Evolutionary conservation across 495 filamentous ascomycete species (phyloP).

Genomic region (Penicillium angulare): DNA sequence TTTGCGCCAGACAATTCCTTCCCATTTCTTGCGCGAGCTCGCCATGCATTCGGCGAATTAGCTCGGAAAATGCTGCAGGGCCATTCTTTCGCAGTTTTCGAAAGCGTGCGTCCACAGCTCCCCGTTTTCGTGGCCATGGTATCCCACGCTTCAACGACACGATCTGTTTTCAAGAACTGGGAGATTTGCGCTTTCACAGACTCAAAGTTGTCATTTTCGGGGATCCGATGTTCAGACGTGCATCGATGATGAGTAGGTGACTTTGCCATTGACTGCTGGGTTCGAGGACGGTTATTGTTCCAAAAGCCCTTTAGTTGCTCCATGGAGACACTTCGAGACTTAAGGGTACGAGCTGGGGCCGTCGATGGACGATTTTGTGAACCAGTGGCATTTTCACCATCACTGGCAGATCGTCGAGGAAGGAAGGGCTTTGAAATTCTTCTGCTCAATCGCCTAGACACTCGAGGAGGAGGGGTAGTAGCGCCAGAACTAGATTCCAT

Average conservation of each 20-base stretch:
- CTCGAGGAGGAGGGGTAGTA: slow-evolving; percentile 4
- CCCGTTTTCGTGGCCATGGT: slow-evolving; percentile 20
- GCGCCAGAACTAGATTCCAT: slow-evolving; percentile 9
- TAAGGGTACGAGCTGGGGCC: slow-evolving; percentile 27
- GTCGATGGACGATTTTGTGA: slow-evolving; percentile 24
- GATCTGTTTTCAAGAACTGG: slow-evolving; percentile 40
- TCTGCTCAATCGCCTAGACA: slow-evolving; percentile 22
- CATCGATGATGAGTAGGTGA: slow-evolving; percentile 10
- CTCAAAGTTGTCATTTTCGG: slow-evolving; percentile 12
- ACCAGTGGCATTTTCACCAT: slow-evolving; percentile 14
- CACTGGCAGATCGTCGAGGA: slow-evolving; percentile 20
- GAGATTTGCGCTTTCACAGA: slow-evolving; percentile 39
- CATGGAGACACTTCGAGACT: slow-evolving; percentile 27
- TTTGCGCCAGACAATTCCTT: slow-evolving; percentile 14
- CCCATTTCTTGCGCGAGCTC: slow-evolving; percentile 4
- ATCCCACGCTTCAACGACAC: slow-evolving; percentile 42
- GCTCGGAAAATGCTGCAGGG: slow-evolving; percentile 37
- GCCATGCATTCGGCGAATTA: slow-evolving; percentile 20
- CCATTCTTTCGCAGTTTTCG: slow-evolving; percentile 26
- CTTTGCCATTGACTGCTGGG: slow-evolving; percentile 13
- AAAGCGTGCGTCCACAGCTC: slow-evolving; percentile 5
- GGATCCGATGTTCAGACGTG: slow-evolving; percentile 1
- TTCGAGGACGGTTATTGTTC: slow-evolving; percentile 17
- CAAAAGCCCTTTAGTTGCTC: slow-evolving; percentile 28
- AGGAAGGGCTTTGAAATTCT: slow-evolving; percentile 31